phyloP scores from a whole-genome alignment of 345 rosid species.

The Eucalyptus erythrocorys region DNA sequence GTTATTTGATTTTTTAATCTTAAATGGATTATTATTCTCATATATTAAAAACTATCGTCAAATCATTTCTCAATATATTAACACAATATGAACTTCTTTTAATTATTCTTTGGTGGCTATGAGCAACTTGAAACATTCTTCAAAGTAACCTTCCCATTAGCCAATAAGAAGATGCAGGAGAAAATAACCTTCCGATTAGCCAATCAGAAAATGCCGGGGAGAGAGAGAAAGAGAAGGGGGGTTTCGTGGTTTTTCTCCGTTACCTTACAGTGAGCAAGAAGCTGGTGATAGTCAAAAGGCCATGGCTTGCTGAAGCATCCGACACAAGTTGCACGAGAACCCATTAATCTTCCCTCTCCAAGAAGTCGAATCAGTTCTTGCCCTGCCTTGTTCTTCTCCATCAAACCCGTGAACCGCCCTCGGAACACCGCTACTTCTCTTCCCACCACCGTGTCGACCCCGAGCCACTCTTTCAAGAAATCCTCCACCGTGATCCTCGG shows the following conservation, averaged over 20 bases:
- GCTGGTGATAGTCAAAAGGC: slow-evolving; percentile 1
- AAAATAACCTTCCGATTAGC: too few species aligned
- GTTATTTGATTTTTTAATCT: too few species aligned
- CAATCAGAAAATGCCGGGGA: neutral
- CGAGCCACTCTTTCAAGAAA: slow-evolving; percentile 54
- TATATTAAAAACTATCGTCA: too few species aligned
- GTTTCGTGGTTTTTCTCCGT: neutral
- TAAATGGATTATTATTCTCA: too few species aligned
- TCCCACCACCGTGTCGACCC: slow-evolving; percentile 48
- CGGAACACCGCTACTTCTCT: slow-evolving; percentile 48
- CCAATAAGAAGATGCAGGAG: neutral
- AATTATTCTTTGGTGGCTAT: neutral
- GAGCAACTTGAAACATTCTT: neutral
- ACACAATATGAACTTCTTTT: neutral
- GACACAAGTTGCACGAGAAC: neutral
- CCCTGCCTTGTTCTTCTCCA: slow-evolving; percentile 39
- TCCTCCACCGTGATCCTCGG: slow-evolving; percentile 78
- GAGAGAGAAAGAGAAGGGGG: neutral
- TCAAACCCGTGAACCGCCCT: slow-evolving; percentile 45
- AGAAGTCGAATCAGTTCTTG: slow-evolving; percentile 34
- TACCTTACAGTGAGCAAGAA: neutral
- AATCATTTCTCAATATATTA: neutral
- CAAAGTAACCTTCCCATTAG: neutral
- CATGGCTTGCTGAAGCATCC: slow-evolving; percentile 46
- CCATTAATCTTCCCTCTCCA: neutral